Conservation (phyloP, 768 basidiomycete genomes). For the Phylloporus arenicola region DNA sequence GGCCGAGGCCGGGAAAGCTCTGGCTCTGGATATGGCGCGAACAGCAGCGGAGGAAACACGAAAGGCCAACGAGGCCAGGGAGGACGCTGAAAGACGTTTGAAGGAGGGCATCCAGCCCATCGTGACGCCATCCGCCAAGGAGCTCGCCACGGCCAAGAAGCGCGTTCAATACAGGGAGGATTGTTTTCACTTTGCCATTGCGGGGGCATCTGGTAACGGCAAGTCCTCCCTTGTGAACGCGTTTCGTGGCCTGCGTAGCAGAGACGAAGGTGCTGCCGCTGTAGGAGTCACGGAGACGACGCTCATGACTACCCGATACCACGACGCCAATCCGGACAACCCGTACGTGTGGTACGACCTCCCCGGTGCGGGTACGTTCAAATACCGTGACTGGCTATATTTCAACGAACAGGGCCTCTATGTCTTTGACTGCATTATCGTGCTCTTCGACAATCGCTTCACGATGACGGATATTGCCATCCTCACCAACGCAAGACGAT, state of each 20-base stretch:
- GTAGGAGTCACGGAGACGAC: conserved; percentile 19
- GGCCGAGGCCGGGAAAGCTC: conserved; percentile 12
- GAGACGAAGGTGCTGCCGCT: conserved; percentile 12
- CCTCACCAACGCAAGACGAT: conserved; percentile 11
- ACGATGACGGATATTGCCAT: conserved; percentile 18
- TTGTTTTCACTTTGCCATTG: too few species aligned
- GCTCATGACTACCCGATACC: conserved; percentile 10
- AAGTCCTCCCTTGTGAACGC: too few species aligned
- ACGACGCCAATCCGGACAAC: conserved; percentile 8
- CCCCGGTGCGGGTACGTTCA: too few species aligned
- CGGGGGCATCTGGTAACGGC: too few species aligned
- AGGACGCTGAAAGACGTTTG: conserved; percentile 11
- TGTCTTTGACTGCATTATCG: too few species aligned
- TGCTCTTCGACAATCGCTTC: too few species aligned
- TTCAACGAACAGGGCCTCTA: too few species aligned
- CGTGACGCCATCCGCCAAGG: conserved; percentile 9
- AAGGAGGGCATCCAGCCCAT: too few species aligned
- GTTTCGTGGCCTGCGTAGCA: conserved; percentile 28
- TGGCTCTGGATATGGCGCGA: conserved; percentile 10
- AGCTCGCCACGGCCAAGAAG: conserved; percentile 12
- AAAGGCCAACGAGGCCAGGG: conserved; percentile 13
- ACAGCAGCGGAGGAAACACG: conserved; percentile 13
- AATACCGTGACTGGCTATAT: too few species aligned
- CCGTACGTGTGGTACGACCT: conserved; percentile 24
- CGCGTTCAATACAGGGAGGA: too few species aligned